Evolutionary conservation across 164 flowering plant genomes (phyloP), one percentile per base, ranked within the genome.

Genomic region (Nymphaea colorata): DNA sequence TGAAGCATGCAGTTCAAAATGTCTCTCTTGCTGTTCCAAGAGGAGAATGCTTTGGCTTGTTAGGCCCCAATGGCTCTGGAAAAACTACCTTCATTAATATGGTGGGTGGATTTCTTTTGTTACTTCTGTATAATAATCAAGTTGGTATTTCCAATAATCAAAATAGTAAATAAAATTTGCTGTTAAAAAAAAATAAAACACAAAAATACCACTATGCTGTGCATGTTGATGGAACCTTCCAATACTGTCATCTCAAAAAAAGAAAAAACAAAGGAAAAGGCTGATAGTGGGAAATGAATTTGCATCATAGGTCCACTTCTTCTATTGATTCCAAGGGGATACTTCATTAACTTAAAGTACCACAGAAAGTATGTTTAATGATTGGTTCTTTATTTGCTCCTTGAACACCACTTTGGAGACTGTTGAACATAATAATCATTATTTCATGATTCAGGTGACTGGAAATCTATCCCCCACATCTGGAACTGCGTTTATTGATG

Each of bases 61-160:
- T 91, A 62, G 98, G 98, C 68, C 98, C 98, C 5, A 89, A 89
- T 78, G 98, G 98, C 68, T 90, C 98, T 5, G 98, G 98, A 25
- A 91, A 91, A 76, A 91, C 98, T 41, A 82, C 98, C 43, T 86
- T 87, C 59, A 87, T 91, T 65, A 83, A 74, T 75, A 89, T 86
- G 98, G 97, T 88, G n/a, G 83, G 87, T 62, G 16, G 43, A 67
- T 43, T 62, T 62, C 1, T 62, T 62, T 11, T 64, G 16, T 64
- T 41, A 16, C 2, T 36, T 41, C 41, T 64, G 11, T 41, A 16
- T 15, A 16, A 15, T 60, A 5, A 16, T 60, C 36, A 60, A 15
- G 5, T 61, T 61, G 62, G 62, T n/a, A n/a, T n/a, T n/a, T n/a
- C n/a, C n/a, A 16, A 15, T 60, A 5, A 16, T 55, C 16, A 55